Base-by-base conservation (phyloP, 805 yeast species). In the Yarrowia sp. region DNA sequence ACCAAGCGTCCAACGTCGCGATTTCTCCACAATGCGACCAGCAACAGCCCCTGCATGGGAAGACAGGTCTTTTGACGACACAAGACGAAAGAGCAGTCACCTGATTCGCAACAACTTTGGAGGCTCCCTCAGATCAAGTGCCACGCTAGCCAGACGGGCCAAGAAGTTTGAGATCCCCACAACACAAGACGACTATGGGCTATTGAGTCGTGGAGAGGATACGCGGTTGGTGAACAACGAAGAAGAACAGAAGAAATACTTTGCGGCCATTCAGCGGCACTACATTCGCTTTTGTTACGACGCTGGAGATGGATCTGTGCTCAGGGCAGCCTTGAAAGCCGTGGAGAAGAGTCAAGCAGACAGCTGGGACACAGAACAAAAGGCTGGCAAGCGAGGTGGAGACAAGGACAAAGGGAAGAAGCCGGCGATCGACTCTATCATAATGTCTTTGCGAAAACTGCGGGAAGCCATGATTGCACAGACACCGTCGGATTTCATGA, bases 381-480 rank as follows among this genome's bases (percentile, higher is more conserved):
- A 22, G 18, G 58, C 35, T 9, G 43, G 58, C 18, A 51, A 51
- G 31, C 58, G 43, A 11, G 35, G 3, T 1, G 43, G 43, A n/a
- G 58, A 51, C 32, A 51, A 36, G 18, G 58, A 36, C 3, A 51
- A 31, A 8, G 8, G 18, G 2, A 36, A 51, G 35, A 51, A 51
- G 8, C 43, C 65, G 9, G 65, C 51, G 35, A 42, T 32, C 22
- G 68, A 66, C 44, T 58, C 64, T 3, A 43, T 58, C 41, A 35
- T 58, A 10, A 58, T 58, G 64, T 58, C 64, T 7, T 15, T 58
- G 35, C 39, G 71, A n/a, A 84, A 84, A 65, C 74, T 86, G 15
- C 71, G 90, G 48, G 89, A 86, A 69, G 83, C 87, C 8, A 70
- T 85, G 38, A 71, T 86, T 17, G 70, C 75, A n/a, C 64, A 72